Percentiles rank a stretch among this genome's conserved stretches.
Conservation (phyloP, 139 green algal genomes). For the Tetraselmis chui region DNA sequence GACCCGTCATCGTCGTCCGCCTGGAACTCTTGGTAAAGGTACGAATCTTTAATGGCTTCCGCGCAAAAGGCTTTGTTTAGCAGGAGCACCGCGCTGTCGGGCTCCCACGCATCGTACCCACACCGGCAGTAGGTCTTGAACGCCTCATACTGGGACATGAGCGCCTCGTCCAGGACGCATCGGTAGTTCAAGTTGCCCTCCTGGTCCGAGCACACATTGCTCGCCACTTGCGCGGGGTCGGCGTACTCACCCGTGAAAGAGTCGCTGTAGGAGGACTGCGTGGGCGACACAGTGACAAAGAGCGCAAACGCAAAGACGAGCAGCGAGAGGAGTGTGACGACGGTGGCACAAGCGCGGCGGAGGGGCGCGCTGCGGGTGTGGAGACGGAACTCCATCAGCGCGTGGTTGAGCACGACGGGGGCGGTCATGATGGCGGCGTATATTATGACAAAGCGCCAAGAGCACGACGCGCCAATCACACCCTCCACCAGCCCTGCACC, state of each 20-base stretch:
- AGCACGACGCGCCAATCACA: not conserved
- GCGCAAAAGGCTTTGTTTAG: not conserved
- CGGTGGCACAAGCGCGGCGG: too few species aligned
- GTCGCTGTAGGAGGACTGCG: not conserved
- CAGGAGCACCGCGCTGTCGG: not conserved
- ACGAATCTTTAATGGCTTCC: too few species aligned
- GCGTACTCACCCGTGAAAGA: not conserved
- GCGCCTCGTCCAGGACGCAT: not conserved
- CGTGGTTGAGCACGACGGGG: not conserved
- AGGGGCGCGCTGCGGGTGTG: not conserved
- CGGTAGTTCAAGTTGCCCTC: not conserved
- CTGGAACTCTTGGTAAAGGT: too few species aligned
- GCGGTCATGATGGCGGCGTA: not conserved
- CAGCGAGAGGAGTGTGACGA: not conserved
- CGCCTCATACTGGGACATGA: not conserved
- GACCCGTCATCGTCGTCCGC: too few species aligned
- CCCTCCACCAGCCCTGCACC: not conserved
- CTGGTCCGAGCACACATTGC: too few species aligned
- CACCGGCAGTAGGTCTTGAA: not conserved
- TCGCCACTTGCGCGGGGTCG: too few species aligned
- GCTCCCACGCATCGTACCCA: not conserved
- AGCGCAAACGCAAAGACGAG: not conserved
- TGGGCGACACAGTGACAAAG: not conserved
- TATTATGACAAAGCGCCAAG: not conserved
- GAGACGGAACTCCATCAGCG: not conserved